Evolutionary conservation across 805 yeast genomes (phyloP).

Genomic region (Kodamaea kaohsiungensis): DNA sequence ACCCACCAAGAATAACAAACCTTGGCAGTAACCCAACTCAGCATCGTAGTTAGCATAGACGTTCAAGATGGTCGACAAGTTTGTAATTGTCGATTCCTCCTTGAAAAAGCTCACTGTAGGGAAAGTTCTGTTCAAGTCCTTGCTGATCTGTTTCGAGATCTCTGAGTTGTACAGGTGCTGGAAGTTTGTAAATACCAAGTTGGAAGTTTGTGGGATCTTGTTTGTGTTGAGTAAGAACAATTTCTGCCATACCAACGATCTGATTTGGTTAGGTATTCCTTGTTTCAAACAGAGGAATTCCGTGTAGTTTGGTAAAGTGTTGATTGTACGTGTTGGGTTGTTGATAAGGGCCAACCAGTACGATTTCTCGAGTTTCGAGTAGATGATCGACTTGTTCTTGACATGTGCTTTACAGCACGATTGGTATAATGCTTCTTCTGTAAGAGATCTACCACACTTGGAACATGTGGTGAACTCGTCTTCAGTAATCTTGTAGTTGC

Average conservation of each 20-base stretch:
- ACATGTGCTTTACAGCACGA: slow-evolving; percentile 28
- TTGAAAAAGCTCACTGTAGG: slow-evolving; percentile 54
- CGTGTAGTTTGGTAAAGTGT: slow-evolving; percentile 50
- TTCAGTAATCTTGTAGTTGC: slow-evolving; percentile 21
- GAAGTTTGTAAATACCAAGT: slow-evolving; percentile 36
- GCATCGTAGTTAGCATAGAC: slow-evolving; percentile 65
- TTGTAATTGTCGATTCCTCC: slow-evolving; percentile 40
- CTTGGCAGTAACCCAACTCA: slow-evolving; percentile 71
- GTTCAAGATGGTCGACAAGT: slow-evolving; percentile 55
- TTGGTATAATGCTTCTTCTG: slow-evolving; percentile 12
- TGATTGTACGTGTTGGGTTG: slow-evolving; percentile 45
- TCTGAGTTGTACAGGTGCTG: slow-evolving; percentile 44
- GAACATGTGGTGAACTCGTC: slow-evolving; percentile 37
- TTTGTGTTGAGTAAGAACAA: slow-evolving; percentile 32
- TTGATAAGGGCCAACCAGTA: slow-evolving; percentile 48
- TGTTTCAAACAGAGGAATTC: slow-evolving; percentile 43
- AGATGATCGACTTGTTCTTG: slow-evolving; percentile 15
- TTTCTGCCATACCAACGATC: slow-evolving; percentile 48
- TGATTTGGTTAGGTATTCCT: slow-evolving; percentile 46
- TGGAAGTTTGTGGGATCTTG: slow-evolving; percentile 36
- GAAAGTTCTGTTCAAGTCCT: slow-evolving; percentile 62
- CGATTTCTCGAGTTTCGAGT: slow-evolving; percentile 33
- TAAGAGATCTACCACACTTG: slow-evolving; percentile 28
- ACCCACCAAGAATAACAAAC: slow-evolving; percentile 62
- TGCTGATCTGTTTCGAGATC: slow-evolving; percentile 46